phyloP scores from a whole-genome alignment of 331 rosid genomes.

The Quercus phellos region DNA sequence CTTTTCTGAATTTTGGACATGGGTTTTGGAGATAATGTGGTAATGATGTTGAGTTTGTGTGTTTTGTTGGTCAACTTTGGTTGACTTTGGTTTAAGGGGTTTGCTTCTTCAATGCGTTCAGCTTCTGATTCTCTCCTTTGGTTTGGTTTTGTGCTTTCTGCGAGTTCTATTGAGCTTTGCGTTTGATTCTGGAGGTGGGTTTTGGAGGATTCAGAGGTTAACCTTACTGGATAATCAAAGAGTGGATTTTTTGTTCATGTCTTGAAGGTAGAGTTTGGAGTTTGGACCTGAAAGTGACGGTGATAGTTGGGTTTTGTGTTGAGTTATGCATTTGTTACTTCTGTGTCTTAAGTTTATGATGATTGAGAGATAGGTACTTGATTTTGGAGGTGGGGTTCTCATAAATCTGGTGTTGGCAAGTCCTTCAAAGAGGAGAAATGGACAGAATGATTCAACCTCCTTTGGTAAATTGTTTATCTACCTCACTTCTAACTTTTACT shows the following conservation, averaged over 20 bases:
- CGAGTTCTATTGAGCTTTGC: slow-evolving; percentile 4
- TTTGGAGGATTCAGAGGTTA: slow-evolving; percentile 12
- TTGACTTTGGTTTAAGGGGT: slow-evolving; percentile 19
- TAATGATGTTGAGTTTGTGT: slow-evolving; percentile 19
- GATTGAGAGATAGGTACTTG: slow-evolving; percentile 34
- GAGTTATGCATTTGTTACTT: slow-evolving; percentile 8
- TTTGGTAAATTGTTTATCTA: slow-evolving; percentile 51
- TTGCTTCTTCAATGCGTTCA: slow-evolving; percentile 8
- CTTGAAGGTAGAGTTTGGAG: slow-evolving; percentile 16
- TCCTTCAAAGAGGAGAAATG: slow-evolving; percentile 43
- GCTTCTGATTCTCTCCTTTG: slow-evolving; percentile 23
- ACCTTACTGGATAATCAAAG: neutral
- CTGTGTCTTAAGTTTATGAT: slow-evolving; percentile 26
- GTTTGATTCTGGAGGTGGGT: slow-evolving; percentile 6
- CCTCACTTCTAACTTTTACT: neutral
- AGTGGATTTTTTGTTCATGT: neutral
- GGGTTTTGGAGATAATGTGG: slow-evolving; percentile 34
- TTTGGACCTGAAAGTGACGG: neutral
- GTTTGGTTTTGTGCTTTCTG: slow-evolving; percentile 15
- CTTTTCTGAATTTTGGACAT: slow-evolving; percentile 30
- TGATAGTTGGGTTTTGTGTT: slow-evolving; percentile 8
- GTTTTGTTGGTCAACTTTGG: slow-evolving; percentile 23
- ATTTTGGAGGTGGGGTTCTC: slow-evolving; percentile 26
- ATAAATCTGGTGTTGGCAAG: slow-evolving; percentile 27
- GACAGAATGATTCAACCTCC: slow-evolving; percentile 97